Evolutionary conservation across 768 basidiomycete species (phyloP), one percentile per base, ranked within the genome.

Genomic region (Leccinum subgranulosum): DNA sequence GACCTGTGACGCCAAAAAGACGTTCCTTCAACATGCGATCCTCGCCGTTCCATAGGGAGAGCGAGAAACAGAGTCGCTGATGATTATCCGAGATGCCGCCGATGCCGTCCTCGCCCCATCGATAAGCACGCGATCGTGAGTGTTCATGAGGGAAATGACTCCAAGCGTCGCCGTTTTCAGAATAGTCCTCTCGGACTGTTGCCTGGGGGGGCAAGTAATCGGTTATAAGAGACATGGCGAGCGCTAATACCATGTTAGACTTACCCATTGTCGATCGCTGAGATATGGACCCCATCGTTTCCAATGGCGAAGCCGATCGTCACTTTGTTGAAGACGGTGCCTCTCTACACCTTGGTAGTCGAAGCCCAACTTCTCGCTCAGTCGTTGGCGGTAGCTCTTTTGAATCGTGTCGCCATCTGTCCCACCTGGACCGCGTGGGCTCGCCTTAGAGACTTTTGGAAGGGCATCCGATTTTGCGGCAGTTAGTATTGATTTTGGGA

Each of bases 211-310:
- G 64, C 7, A 56, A 19, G 48, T 4, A 55, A 27, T 69, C 54
- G 59, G 55, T 41, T 55, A 66, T 55, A 47, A 23, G 21, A 54
- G 48, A 33, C 6, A 56, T 14, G 29, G 27, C 43, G 6, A 51
- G 3, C 15, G 29, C 19, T 25, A 14, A 12, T 33, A 17, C 21
- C n/a, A 68, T 21, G 27, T 39, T 23, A 19, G 3, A 28, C 87
- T 62, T 60, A 93, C 96, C 97, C 97, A 99, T 79, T 98, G 97
- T 57, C 97, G 82, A 74, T 99, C 97, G 57, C 88, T 88, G 53
- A 99, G 82, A 77, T 99, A 99, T 15, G 97, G 97, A 19, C 97
- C 97, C 96, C 96, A 98, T 65, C 92, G 82, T 75, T 98, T 98
- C 97, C 97, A 99, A 73, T 98, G 95, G 51, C 81, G 81, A 62